Conservation (phyloP, 2,329 filamentous ascomycete species). For the Colletotrichum salicis region DNA sequence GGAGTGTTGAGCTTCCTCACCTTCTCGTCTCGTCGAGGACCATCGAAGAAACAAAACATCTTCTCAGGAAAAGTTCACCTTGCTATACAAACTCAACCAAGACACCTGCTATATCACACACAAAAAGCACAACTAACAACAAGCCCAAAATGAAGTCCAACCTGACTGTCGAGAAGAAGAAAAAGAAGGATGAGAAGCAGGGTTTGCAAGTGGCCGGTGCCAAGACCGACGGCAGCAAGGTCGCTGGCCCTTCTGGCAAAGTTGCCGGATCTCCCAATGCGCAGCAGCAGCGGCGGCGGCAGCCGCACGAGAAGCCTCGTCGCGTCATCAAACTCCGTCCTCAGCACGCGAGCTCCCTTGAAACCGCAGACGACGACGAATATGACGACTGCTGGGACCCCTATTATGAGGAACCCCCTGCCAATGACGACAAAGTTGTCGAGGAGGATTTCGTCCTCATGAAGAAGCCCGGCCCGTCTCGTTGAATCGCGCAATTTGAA, state of each 20-base stretch:
- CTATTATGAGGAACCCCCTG: conserved; percentile 8
- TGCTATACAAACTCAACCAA: not conserved
- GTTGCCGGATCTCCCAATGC: not conserved
- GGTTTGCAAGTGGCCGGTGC: not conserved
- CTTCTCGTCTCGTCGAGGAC: not conserved
- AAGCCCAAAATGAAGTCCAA: not conserved
- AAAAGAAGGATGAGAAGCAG: not conserved
- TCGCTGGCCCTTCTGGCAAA: not conserved
- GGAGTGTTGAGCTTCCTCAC: not conserved
- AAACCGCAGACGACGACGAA: conserved; percentile 29
- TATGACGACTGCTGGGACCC: conserved; percentile 31
- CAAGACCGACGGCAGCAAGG: not conserved
- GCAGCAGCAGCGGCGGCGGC: not conserved
- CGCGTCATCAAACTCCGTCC: not conserved
- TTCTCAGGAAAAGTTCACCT: no score
- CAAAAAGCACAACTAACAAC: not conserved
- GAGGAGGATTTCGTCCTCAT: conserved; percentile 18
- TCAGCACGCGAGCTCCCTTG: conserved; percentile 9
- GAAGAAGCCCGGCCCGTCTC: conserved; percentile 15
- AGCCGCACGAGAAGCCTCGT: not conserved
- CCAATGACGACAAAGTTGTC: conserved; percentile 4
- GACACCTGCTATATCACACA: not conserved
- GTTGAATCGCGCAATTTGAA: not conserved
- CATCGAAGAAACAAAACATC: not conserved
- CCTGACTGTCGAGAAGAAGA: not conserved